A percentile compares a stretch with the other conserved stretches of the same genome.
phyloP scores from a whole-genome alignment of 805 yeast species.

The Metschnikowia henanensis region DNA sequence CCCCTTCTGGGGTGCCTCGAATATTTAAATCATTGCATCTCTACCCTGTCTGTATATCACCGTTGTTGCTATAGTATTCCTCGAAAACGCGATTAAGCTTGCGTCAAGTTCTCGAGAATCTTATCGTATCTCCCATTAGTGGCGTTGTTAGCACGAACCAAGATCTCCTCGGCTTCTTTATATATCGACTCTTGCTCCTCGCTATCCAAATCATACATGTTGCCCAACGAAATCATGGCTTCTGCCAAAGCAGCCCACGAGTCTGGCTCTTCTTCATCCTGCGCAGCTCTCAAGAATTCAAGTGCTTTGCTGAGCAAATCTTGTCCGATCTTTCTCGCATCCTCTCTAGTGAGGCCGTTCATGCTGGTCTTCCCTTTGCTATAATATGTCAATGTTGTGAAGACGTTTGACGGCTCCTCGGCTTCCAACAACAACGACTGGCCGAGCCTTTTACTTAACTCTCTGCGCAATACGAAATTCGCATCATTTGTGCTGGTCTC shows the following conservation, averaged over 20 bases:
- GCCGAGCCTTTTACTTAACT: conserved; percentile 54
- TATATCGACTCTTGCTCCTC: conserved; percentile 68
- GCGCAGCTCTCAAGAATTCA: conserved; percentile 54
- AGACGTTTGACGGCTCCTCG: conserved; percentile 56
- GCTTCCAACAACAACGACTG: conserved; percentile 64
- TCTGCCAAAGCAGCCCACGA: conserved; percentile 86
- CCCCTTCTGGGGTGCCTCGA: no score
- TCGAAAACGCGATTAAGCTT: conserved; percentile 1
- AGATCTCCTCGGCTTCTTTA: conserved; percentile 62
- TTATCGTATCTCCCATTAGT: conserved; percentile 74
- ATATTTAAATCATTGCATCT: no score
- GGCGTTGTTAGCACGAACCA: conserved; percentile 74
- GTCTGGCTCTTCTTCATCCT: conserved; percentile 73
- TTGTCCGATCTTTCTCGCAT: conserved; percentile 52
- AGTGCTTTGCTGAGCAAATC: conserved; percentile 53
- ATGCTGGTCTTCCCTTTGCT: conserved; percentile 32
- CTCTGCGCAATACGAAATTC: conserved; percentile 30
- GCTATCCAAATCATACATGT: conserved; percentile 63
- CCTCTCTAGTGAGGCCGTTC: conserved; percentile 34
- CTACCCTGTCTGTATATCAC: background rate
- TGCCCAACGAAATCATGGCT: conserved; percentile 78
- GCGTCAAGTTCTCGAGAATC: conserved; percentile 54
- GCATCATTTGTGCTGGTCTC: conserved; percentile 15
- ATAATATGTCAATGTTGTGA: conserved; percentile 57
- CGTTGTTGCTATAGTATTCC: background rate